Base-by-base conservation (phyloP, 345 rosid genomes). In the Ailanthus altissimus region DNA sequence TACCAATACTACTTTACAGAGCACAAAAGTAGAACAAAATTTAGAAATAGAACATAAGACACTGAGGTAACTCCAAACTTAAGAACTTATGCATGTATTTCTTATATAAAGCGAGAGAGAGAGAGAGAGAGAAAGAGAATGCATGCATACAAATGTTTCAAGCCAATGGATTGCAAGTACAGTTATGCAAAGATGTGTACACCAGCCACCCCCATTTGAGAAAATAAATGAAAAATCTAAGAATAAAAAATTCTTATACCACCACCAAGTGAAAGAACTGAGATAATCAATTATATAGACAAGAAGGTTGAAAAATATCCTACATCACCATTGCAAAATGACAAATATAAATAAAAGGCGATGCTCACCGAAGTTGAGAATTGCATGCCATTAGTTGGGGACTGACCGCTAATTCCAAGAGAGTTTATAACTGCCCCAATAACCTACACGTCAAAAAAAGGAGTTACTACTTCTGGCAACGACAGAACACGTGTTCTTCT, bases 371-470 rank as follows among this genome's bases (percentile, higher is more conserved):
- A 53, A 77, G 83, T 25, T 62, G 94, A 84, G 56, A 88, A 61
- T 47, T 86, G 97, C 11, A 79, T 75, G 74, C 84, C 89, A 77
- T 61, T 79, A 65, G 75, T 43, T 53, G 76, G 67, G 51, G 83
- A 75, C 80, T 89, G 93, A 64, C 89, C 88, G 15, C 96, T 89
- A 62, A 90, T 73, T 61, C 97, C 98, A 75, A 96, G 82, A 54
- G 97, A 90, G 86, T 90, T 96, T 57, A 96, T 83, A 84, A 92
- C 91, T 28, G 93, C 90, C 61, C 97, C 97, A 81, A 96, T 91
- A 78, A 92, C 94, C 99, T 96, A 78, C 65, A 85, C 42, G 70
- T 73, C 67, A 72, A 43, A 77, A 20, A 74, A 74, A 56, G 54
- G 15, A 62, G 60, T 47, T 76, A 46, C 21, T 49, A 28, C 67